Conservation (phyloP, 805 yeast species). For the Wickerhamiella sergipiensis region DNA sequence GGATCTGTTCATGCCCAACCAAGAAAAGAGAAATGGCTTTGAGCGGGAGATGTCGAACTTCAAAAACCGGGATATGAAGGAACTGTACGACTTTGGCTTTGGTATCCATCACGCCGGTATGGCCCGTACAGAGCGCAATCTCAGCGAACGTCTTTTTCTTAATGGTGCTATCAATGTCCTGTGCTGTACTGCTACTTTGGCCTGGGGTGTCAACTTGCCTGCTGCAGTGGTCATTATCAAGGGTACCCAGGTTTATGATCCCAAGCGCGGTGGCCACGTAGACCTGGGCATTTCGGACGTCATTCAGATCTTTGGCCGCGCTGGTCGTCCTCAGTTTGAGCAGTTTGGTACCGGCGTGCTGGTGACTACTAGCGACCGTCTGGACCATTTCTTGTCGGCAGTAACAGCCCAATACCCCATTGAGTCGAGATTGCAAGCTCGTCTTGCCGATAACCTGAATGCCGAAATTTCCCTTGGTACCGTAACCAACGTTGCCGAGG, state of each 20-base stretch:
- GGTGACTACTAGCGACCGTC: slow-evolving; percentile 65
- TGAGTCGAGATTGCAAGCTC: slow-evolving; percentile 67
- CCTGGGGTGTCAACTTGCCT: slow-evolving; percentile 99
- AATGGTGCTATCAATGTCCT: slow-evolving; percentile 79
- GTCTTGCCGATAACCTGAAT: slow-evolving; percentile 80
- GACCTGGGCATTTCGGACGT: slow-evolving; percentile 95
- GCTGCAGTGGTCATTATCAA: slow-evolving; percentile 95
- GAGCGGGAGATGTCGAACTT: slow-evolving; percentile 53
- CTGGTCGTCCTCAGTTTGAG: slow-evolving; percentile 97
- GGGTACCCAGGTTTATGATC: slow-evolving; percentile 91
- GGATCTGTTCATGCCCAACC: slow-evolving; percentile 44
- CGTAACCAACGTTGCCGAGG: slow-evolving; percentile 88
- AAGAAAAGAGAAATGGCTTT: slow-evolving; percentile 24
- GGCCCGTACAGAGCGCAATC: slow-evolving; percentile 78
- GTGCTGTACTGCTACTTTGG: slow-evolving; percentile 93
- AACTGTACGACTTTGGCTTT: slow-evolving; percentile 52
- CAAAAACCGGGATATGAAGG: slow-evolving; percentile 66
- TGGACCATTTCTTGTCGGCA: slow-evolving; percentile 80
- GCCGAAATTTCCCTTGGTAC: slow-evolving; percentile 95
- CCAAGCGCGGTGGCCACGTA: slow-evolving; percentile 86
- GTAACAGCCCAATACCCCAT: slow-evolving; percentile 93
- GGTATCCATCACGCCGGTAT: slow-evolving; percentile 98
- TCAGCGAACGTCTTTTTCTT: slow-evolving; percentile 78
- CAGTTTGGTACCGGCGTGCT: slow-evolving; percentile 84
- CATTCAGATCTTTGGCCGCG: slow-evolving; percentile 96